Base-by-base conservation (phyloP, 2,329 filamentous ascomycete genomes). In the Didymella segeticola region DNA sequence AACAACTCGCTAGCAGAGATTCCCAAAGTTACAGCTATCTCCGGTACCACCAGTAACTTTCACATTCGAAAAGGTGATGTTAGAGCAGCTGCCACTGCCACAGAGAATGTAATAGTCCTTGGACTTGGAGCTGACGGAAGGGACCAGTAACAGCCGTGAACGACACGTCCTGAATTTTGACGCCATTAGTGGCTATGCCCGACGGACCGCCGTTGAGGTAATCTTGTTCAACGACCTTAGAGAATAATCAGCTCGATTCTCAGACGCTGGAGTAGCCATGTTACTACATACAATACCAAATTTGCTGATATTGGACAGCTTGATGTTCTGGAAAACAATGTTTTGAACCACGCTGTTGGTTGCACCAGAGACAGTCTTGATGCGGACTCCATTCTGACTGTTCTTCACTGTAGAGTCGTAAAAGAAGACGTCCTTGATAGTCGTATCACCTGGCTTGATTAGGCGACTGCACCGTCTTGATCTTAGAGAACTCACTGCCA, bases 341-440 rank as follows among this genome's bases (percentile, higher is more conserved):
- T 77, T 77, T 20, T 36, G 8, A 23, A 67, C 72, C 47, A 86
- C 80, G 6, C 73, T 73, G 36, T 83, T 83, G 0, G 79, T 84
- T 4, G 77, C 77, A 43, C 74, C 79, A 34, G 72, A 78, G 19
- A 81, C 78, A 6, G 81, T 82, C 76, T 87, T 87, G 73, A 86
- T 80, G 52, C 83, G 82, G 41, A 84, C 75, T 43, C 82, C 83
- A 67, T 85, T 84, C 39, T 79, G 68, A 0, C 81, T 84, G 66
- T 85, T 73, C 53, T 62, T 70, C 53, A 86, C 77, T 12, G 70
- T 77, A 6, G 75, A 79, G 53, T 77, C 73, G 20, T 76, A 67
- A 61, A 87, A 80, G 19, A 73, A 75, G n/a, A 87, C 78, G 43
- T 76, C 79, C 19, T 77, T 67, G 45, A 87, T 83, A 5, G 63